Base-by-base conservation (phyloP, 2,329 filamentous ascomycete species). In the Hypoxylon sp. region DNA sequence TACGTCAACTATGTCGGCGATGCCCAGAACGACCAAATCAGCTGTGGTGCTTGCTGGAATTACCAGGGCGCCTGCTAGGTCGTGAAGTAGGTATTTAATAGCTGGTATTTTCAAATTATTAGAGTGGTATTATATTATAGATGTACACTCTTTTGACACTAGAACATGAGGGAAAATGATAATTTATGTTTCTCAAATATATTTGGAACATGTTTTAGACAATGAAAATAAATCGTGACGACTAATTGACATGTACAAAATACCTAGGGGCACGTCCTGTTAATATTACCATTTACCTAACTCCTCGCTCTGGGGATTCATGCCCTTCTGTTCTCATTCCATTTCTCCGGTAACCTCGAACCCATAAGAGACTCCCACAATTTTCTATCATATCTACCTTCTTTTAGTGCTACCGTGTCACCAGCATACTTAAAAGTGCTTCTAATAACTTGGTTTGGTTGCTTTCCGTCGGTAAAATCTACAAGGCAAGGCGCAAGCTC, bases 351-450 rank as follows among this genome's bases (percentile, higher is more conserved):
- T 3, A 55, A 25, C 19, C 19, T 55, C 9, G 34, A 43, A 2
- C 51, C 51, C 51, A 55, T 55, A 5, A 36, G 34, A 21, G 19
- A 43, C 36, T 55, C 51, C 51, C 51, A 55, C 5, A 55, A 13
- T 14, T 43, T 55, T 23, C 14, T 55, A 43, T 55, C 51, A 21
- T 43, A 55, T 30, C 51, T 55, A n/a, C 36, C 21, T 30, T 55
- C 51, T 10, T 21, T 55, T 13, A 55, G n/a, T 11, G 51, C 51
- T 17, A 14, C 51, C 5, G 36, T 13, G 3, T 55, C 51, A n/a
- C 51, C 51, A 5, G 51, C 34, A 19, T 55, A 55, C 34, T 55
- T 55, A 43, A 55, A 55, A 19, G 51, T 55, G 2, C 25, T 55
- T 3, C 51, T 36, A 5, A 19, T 1, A 25, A 28, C 21, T 11